These are phyloP conservation scores for Rhodotorula paludigena DNA, from an alignment of 768 basidiomycete genomes.

Conservation along the genomic window DNA sequence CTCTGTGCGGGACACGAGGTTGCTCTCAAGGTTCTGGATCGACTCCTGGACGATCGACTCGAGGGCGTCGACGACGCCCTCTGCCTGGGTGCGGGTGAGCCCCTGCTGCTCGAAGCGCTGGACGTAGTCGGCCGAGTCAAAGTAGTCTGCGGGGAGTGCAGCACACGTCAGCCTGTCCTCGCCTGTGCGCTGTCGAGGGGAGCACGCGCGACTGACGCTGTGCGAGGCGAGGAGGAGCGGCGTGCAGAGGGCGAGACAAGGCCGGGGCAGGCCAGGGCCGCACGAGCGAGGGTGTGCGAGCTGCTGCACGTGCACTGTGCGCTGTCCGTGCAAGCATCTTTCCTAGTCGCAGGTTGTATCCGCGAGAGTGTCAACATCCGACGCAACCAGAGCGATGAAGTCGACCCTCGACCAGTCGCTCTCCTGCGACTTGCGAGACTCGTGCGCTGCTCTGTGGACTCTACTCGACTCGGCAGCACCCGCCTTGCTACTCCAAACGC, in stretches of 20 bases:
- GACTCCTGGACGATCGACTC: slow-evolving; percentile 97
- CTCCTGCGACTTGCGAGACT: too few relatives aligned
- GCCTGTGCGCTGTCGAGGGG: neutral
- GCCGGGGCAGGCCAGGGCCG: neutral
- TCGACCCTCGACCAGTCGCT: too few relatives aligned
- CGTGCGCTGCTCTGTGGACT: too few relatives aligned
- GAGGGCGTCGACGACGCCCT: slow-evolving; percentile 95
- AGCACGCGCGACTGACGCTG: slow-evolving; percentile 10
- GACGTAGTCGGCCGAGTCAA: slow-evolving; percentile 93
- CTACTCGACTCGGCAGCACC: too few relatives aligned
- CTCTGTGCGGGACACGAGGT: slow-evolving; percentile 91
- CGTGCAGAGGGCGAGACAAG: neutral
- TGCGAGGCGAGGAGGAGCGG: neutral
- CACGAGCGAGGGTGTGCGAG: neutral
- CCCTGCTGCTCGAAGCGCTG: slow-evolving; percentile 84
- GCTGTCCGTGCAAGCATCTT: too few relatives aligned
- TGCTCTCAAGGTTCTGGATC: slow-evolving; percentile 87
- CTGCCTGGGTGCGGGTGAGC: slow-evolving; percentile 50
- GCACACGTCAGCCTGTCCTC: neutral
- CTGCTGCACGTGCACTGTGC: too few relatives aligned
- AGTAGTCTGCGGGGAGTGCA: slow-evolving; percentile 53
- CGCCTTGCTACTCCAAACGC: too few relatives aligned
- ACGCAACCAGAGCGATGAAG: too few relatives aligned
- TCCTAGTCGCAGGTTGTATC: too few relatives aligned
- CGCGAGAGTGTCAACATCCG: too few relatives aligned